These are phyloP conservation scores for Serendipita sp. DNA, from an alignment of 768 basidiomycete species.

Conservation along the genomic window DNA sequence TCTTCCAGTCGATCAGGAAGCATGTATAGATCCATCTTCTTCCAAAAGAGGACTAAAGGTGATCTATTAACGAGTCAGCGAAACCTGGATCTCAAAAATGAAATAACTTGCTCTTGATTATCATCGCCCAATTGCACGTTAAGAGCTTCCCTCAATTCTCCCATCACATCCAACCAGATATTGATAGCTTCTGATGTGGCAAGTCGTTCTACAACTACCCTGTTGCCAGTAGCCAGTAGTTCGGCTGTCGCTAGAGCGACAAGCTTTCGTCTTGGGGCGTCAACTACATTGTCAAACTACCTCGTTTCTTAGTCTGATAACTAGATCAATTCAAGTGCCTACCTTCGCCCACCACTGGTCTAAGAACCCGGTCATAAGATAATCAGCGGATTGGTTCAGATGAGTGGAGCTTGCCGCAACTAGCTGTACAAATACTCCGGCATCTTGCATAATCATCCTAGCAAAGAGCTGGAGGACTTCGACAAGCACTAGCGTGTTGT, in stretches of 20 bases:
- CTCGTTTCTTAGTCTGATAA: slow-evolving; percentile 4
- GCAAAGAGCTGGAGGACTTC: slow-evolving; percentile 62
- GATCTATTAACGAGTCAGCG: slow-evolving; percentile 18
- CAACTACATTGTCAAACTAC: slow-evolving; percentile 84
- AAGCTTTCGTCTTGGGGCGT: slow-evolving; percentile 69
- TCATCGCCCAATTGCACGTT: slow-evolving; percentile 18
- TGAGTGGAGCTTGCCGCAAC: slow-evolving; percentile 43
- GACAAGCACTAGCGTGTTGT: slow-evolving; percentile 24
- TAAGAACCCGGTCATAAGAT: slow-evolving; percentile 48
- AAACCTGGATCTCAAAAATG: slow-evolving; percentile 10
- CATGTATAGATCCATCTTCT: slow-evolving; percentile 31
- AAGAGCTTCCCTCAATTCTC: slow-evolving; percentile 63
- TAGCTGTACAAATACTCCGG: slow-evolving; percentile 50
- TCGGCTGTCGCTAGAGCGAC: slow-evolving; percentile 66
- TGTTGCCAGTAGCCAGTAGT: slow-evolving; percentile 56
- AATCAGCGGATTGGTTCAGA: slow-evolving; percentile 28
- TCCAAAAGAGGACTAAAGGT: slow-evolving; percentile 51
- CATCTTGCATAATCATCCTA: slow-evolving; percentile 51
- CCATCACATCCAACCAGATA: slow-evolving; percentile 78
- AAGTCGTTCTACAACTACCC: slow-evolving; percentile 55
- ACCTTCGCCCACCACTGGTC: slow-evolving; percentile 77
- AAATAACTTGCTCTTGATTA: slow-evolving; percentile 21
- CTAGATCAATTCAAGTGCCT: slow-evolving; percentile 13
- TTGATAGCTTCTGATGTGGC: slow-evolving; percentile 57
- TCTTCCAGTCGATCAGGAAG: slow-evolving; percentile 42